Evolutionary conservation across 2,329 filamentous ascomycete genomes (phyloP).

Genomic region (Clonostachys sp.): DNA sequence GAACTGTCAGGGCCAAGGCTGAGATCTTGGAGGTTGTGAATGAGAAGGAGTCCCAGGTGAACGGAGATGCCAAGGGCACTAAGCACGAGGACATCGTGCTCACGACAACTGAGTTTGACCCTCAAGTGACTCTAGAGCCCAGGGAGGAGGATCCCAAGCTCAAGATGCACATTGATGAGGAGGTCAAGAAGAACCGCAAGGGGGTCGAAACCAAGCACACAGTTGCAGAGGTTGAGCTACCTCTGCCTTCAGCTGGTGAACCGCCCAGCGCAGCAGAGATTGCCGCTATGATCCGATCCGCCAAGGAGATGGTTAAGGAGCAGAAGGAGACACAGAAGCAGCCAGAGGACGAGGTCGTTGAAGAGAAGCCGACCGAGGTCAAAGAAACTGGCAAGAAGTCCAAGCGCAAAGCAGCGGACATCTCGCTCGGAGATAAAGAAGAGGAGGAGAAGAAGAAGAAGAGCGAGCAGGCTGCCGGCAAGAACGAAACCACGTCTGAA

Average conservation of each 20-base stretch:
- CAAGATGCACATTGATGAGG: conserved; percentile 66
- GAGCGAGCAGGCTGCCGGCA: conserved; percentile 68
- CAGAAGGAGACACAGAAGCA: conserved; percentile 29
- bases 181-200: conserved; percentile 45
- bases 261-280: conserved; percentile 74
- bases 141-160: conserved; percentile 56
- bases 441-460: conserved; percentile 42
- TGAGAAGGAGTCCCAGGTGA: conserved; percentile 17
- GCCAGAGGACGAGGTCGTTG: conserved; percentile 28
- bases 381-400: conserved; percentile 22
- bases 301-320: conserved; percentile 79
- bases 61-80: conserved; percentile 20
- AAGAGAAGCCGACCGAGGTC: conserved; percentile 21
- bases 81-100: conserved; percentile 27
- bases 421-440: conserved; percentile 27
- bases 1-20: conserved; percentile 37
- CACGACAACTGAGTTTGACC: conserved; percentile 46
- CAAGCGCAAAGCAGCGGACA: conserved; percentile 72
- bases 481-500: conserved; percentile 36
- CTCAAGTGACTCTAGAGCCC: conserved; percentile 41
- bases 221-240: conserved; percentile 72
- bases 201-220: conserved; percentile 67
- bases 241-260: conserved; percentile 51
- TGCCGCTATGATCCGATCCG: conserved; percentile 77
- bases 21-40: conserved; percentile 24